phyloP scores from a whole-genome alignment of 2,329 filamentous ascomycete genomes.

The Dissoconium aciculare region DNA sequence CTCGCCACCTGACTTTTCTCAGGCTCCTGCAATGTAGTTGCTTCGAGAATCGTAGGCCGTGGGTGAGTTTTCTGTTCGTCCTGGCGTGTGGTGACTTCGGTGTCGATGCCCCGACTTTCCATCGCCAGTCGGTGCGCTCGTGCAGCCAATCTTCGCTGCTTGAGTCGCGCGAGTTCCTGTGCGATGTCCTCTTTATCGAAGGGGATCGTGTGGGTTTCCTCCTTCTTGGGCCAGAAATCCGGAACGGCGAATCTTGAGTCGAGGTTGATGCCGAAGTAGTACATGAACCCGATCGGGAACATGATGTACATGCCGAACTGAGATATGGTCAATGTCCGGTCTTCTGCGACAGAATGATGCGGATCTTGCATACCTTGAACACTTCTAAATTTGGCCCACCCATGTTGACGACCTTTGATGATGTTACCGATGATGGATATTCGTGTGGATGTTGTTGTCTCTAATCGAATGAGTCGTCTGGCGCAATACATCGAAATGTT shows the following conservation, averaged over 20 bases:
- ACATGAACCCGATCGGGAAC: conserved; percentile 98
- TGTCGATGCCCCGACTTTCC: conserved; percentile 16
- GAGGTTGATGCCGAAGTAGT: conserved; percentile 98
- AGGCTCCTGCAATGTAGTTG: neutral
- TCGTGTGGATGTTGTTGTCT: no score
- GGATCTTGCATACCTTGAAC: conserved; percentile 56
- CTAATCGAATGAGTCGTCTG: no score
- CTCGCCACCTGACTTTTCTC: neutral
- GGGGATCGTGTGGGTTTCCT: conserved; percentile 62
- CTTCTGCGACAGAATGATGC: no score
- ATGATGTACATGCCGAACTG: conserved; percentile 98
- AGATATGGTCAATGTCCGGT: no score
- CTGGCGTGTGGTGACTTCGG: neutral
- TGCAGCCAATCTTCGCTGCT: conserved; percentile 33
- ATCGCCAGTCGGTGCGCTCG: conserved; percentile 34
- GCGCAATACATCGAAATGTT: no score
- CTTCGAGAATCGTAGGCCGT: neutral
- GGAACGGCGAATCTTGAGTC: conserved; percentile 78
- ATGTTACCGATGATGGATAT: neutral
- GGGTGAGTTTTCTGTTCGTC: neutral
- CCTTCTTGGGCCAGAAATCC: conserved; percentile 82
- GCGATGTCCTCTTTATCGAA: conserved; percentile 69
- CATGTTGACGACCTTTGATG: conserved; percentile 36
- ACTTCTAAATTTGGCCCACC: conserved; percentile 83
- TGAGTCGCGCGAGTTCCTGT: conserved; percentile 61